Conservation (phyloP, 2,329 filamentous ascomycete genomes). For the Fusarium tricinctum region DNA sequence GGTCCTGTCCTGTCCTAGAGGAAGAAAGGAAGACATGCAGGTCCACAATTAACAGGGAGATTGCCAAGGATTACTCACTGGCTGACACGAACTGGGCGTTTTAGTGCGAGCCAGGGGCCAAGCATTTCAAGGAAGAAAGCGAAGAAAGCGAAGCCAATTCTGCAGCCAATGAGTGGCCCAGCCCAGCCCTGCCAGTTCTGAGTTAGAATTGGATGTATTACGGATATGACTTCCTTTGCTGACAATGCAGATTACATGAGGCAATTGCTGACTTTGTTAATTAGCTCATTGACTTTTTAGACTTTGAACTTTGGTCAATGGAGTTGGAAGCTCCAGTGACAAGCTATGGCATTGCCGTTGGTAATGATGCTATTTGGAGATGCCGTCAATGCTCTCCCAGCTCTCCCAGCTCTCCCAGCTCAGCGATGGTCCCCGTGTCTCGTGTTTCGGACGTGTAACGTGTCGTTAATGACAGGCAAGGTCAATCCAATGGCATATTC, state of each 20-base stretch:
- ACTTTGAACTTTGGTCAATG: neutral
- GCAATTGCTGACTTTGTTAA: conserved; percentile 25
- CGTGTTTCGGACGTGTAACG: conserved; percentile 42
- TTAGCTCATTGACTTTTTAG: conserved; percentile 3
- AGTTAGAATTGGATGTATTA: no score
- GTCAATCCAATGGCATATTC: neutral
- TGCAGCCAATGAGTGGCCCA: conserved; percentile 3
- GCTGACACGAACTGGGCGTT: conserved; percentile 41
- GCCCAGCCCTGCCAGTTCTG: conserved; percentile 15
- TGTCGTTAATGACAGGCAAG: conserved; percentile 16
- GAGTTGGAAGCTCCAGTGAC: no score
- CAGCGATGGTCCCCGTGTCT: conserved; percentile 5
- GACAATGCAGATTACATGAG: conserved; percentile 3
- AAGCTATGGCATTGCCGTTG: no score
- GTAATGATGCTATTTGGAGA: neutral
- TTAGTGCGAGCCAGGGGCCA: conserved; percentile 25
- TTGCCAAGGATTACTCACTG: conserved; percentile 39
- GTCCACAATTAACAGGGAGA: conserved; percentile 29
- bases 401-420: conserved; percentile 13
- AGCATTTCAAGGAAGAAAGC: no score
- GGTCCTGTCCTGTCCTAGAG: neutral
- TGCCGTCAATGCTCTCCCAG: conserved; percentile 20
- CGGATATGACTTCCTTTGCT: conserved; percentile 18
- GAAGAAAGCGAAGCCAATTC: conserved; percentile 30
- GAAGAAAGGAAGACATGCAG: conserved; percentile 13